Conservation (phyloP, 495 filamentous ascomycete genomes). For the Cercophora sp. region DNA sequence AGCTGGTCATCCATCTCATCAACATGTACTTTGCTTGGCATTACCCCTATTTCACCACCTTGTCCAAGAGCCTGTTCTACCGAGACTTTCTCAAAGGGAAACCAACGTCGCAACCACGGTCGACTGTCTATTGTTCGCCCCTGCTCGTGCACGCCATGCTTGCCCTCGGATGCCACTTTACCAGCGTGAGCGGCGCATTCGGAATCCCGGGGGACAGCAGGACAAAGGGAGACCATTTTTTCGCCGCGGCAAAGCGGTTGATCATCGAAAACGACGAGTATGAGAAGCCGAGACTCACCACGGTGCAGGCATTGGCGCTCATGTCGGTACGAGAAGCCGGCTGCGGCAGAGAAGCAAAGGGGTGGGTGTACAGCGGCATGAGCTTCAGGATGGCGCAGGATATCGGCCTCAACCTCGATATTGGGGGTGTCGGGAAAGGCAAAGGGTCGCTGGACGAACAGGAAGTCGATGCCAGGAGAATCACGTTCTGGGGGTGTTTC, state of each 20-base stretch:
- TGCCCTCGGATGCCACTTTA: slow-evolving; percentile 95
- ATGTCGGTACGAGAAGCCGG: slow-evolving; percentile 98
- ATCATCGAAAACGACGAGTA: slow-evolving; percentile 91
- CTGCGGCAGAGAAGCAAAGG: slow-evolving; percentile 89
- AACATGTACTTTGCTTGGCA: slow-evolving; percentile 99
- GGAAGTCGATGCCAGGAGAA: slow-evolving; percentile 80
- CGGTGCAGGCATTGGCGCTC: slow-evolving; percentile 87
- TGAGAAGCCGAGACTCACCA: slow-evolving; percentile 84
- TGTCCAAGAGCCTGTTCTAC: slow-evolving; percentile 87
- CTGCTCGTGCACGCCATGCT: slow-evolving; percentile 93
- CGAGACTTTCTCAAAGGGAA: slow-evolving; percentile 73
- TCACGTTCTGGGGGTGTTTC: slow-evolving; percentile 99
- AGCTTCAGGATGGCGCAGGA: slow-evolving; percentile 98
- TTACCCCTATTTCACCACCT: slow-evolving; percentile 91
- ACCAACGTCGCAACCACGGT: slow-evolving; percentile 36
- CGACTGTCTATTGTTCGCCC: slow-evolving; percentile 76
- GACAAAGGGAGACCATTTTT: slow-evolving; percentile 95
- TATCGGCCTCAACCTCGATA: slow-evolving; percentile 87
- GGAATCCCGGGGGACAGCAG: slow-evolving; percentile 65
- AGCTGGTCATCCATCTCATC: slow-evolving; percentile 79
- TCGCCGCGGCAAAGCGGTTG: slow-evolving; percentile 87
- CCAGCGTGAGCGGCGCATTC: slow-evolving; percentile 66
- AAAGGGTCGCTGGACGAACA: slow-evolving; percentile 65
- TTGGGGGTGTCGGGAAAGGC: slow-evolving; percentile 52
- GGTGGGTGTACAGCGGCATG: slow-evolving; percentile 98